Conservation (phyloP, 2,329 filamentous ascomycete species). For the Aureobasidium leucospermi region DNA sequence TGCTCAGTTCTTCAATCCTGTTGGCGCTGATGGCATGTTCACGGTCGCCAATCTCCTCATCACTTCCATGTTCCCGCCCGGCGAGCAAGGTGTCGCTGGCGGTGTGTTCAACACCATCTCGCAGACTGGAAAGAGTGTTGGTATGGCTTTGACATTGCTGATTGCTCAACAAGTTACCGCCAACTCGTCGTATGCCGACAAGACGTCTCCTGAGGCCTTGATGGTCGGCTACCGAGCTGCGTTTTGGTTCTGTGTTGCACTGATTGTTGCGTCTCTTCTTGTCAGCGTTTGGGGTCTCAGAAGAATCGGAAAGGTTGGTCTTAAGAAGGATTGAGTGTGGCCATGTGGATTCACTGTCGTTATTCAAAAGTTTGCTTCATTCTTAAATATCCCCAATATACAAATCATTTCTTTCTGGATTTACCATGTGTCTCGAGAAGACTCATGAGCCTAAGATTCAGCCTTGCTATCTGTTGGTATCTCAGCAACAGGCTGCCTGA, state of each 20-base stretch:
- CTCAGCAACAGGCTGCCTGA: too few relatives aligned
- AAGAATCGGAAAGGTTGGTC: constrained; percentile 37
- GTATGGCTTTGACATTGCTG: constrained; percentile 32
- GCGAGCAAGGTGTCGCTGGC: constrained; percentile 38
- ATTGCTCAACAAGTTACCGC: constrained; percentile 27
- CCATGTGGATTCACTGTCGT: neutral
- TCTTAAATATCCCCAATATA: too few relatives aligned
- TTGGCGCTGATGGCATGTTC: constrained; percentile 38
- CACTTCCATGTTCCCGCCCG: constrained; percentile 33
- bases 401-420: too few relatives aligned
- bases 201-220: constrained; percentile 28
- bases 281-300: constrained; percentile 35
- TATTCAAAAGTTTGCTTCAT: neutral
- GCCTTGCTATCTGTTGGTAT: too few relatives aligned
- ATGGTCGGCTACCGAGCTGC: constrained; percentile 36
- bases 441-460: too few relatives aligned
- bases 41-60: constrained; percentile 39
- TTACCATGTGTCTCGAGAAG: too few relatives aligned
- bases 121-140: constrained; percentile 37
- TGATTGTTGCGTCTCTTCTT: constrained; percentile 25
- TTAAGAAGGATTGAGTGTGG: constrained; percentile 30
- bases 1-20: constrained; percentile 36
- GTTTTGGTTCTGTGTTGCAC: constrained; percentile 37
- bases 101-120: constrained; percentile 40
- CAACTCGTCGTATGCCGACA: constrained; percentile 20